Base-by-base conservation (phyloP, 768 basidiomycete species). In the Lanmaoa pseudosensibilis region DNA sequence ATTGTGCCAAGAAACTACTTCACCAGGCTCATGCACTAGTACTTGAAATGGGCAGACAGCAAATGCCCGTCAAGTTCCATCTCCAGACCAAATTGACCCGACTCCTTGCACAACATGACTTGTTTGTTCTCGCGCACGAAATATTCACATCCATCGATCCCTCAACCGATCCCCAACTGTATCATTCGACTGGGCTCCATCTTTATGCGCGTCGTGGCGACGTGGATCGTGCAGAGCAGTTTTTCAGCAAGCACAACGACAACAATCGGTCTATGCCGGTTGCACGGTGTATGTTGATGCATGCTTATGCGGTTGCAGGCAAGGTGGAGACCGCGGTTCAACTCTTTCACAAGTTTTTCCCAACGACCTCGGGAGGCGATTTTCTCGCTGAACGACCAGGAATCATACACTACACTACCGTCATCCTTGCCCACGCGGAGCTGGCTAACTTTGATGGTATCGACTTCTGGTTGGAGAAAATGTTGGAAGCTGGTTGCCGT, bases 341-440 rank as follows among this genome's bases (percentile, higher is more conserved):
- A 41, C 66, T 83, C 30, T 92, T 91, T 69, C 65, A 82, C 57
- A 58, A 78, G 40, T 79, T 80, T 58, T 90, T 84, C 61, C 81
- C 83, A 2, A 54, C 55, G 2, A 64, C 65, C n/a, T 37, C 62
- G 0, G 55, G 68, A 23, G 75, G 75, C 13, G 43, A 62, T 19
- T 58, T 59, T 44, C 66, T 69, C 25, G 61, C 50, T 2, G 73
- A 73, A 36, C 65, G 67, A 5, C 86, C 86, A 27, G 71, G 69
- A 32, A 62, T 80, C 16, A 49, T 72, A 41, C 84, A 88, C 58
- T 90, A 81, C 64, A 77, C 80, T 16, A 73, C 78, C 39, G 73
- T 88, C 62, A 74, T 90, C 18, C 75, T 78, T 56, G 85, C 84
- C 9, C 75, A 83, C 57, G 76, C 82, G 4, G 73, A 74, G 58